Conservation (phyloP, 768 basidiomycete species). For the Tylopilus rubrobrunneus region DNA sequence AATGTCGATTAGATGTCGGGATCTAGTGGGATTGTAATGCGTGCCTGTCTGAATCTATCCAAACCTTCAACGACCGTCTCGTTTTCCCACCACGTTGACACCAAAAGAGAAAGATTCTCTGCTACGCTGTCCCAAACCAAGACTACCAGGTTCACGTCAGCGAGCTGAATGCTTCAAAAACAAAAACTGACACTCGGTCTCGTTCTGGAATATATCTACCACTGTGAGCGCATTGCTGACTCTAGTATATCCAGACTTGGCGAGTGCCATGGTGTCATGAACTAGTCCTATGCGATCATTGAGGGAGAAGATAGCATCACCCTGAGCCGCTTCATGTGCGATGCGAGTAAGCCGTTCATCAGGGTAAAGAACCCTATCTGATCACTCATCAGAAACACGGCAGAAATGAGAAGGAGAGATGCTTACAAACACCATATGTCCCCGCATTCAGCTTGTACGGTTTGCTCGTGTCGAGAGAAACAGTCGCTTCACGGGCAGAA, state of each 20-base stretch:
- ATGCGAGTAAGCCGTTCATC: constrained; percentile 75
- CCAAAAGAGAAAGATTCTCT: constrained; percentile 49
- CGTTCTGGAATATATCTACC: constrained; percentile 62
- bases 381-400: neutral
- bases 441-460: constrained; percentile 90
- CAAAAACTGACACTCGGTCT: constrained; percentile 65
- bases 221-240: constrained; percentile 76
- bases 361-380: constrained; percentile 85
- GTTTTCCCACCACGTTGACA: constrained; percentile 83
- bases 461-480: constrained; percentile 69
- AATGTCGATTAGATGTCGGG: neutral
- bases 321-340: constrained; percentile 72
- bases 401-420: constrained; percentile 10
- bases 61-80: constrained; percentile 48
- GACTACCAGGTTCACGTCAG: constrained; percentile 40
- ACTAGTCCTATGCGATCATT: constrained; percentile 90
- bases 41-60: constrained; percentile 57
- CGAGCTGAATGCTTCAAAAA: neutral
- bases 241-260: constrained; percentile 74
- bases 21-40: constrained; percentile 17
- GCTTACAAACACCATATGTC: constrained; percentile 83
- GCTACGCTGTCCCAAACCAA: constrained; percentile 78
- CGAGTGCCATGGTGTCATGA: constrained; percentile 75
- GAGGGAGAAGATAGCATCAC: constrained; percentile 62
- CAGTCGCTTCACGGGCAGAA: constrained; percentile 58